These are phyloP conservation scores for Monilinia laxa DNA, from an alignment of 2,329 filamentous ascomycete genomes.

Conservation along the genomic window DNA sequence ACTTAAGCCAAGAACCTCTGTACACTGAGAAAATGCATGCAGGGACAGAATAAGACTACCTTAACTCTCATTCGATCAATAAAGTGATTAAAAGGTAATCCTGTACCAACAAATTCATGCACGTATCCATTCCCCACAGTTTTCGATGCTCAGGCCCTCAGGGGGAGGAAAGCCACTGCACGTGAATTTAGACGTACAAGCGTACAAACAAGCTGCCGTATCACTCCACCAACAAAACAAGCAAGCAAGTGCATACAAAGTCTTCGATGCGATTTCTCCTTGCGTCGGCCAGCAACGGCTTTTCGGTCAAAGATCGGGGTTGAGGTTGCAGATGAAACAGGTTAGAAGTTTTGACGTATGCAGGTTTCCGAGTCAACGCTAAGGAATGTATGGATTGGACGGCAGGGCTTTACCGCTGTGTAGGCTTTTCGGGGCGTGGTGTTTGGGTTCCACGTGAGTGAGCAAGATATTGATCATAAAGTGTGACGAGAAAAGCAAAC, in stretches of 20 bases:
- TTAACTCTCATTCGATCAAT: background rate
- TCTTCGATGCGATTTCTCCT: conserved; percentile 4
- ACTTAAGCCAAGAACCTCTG: conserved; percentile 5
- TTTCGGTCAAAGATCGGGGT: conserved; percentile 22
- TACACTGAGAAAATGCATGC: background rate
- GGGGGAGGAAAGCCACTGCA: conserved; percentile 14
- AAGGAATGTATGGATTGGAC: conserved; percentile 16
- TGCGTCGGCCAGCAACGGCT: conserved; percentile 23
- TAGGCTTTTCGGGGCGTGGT: conserved; percentile 6
- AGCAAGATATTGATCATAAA: conserved; percentile 16
- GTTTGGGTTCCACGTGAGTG: conserved; percentile 12
- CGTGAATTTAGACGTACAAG: conserved; percentile 14
- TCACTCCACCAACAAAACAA: conserved; percentile 13
- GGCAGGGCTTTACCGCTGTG: conserved; percentile 4
- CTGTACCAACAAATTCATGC: conserved; percentile 5
- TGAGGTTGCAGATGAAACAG: conserved; percentile 17
- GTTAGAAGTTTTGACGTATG: conserved; percentile 23
- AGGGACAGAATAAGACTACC: background rate
- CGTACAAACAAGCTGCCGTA: conserved; percentile 6
- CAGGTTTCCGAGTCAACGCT: conserved; percentile 20
- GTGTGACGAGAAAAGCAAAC: conserved; percentile 15
- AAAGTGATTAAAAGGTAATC: background rate
- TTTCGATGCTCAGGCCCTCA: conserved; percentile 11
- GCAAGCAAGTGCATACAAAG: background rate
- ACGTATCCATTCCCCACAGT: conserved; percentile 11